These are phyloP conservation scores for Rhynchosporium agropyri DNA, from an alignment of 2,329 filamentous ascomycete species.

Conservation along the genomic window DNA sequence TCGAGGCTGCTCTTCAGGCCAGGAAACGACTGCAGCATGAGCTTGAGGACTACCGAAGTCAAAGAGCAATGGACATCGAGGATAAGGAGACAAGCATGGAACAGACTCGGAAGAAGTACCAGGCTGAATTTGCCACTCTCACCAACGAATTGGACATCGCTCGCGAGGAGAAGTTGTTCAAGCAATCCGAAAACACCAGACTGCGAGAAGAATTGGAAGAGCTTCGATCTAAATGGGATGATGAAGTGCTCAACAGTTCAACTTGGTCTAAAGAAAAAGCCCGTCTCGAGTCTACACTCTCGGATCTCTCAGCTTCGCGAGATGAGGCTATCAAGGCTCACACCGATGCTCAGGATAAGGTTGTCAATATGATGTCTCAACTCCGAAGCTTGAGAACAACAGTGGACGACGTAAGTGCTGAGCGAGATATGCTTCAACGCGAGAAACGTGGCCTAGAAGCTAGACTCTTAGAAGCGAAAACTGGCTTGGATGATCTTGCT, in stretches of 20 bases:
- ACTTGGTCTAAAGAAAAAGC: constrained; percentile 99
- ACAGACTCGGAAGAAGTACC: constrained; percentile 97
- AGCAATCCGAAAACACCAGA: constrained; percentile 81
- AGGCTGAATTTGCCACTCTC: constrained; percentile 84
- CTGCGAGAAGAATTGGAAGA: constrained; percentile 96
- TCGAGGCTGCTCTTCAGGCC: constrained; percentile 80
- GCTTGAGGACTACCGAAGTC: constrained; percentile 94
- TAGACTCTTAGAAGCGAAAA: constrained; percentile 82
- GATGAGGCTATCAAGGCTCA: constrained; percentile 93
- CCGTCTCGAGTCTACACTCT: constrained; percentile 83
- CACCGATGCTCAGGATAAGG: constrained; percentile 91
- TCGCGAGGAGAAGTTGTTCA: constrained; percentile 84
- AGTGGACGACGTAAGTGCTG: constrained; percentile 82
- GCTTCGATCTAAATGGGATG: constrained; percentile 94
- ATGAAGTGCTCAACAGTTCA: constrained; percentile 95
- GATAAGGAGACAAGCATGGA: constrained; percentile 96
- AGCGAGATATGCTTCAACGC: constrained; percentile 80
- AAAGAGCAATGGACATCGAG: constrained; percentile 93
- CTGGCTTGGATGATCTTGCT: constrained; percentile 84
- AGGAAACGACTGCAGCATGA: constrained; percentile 97
- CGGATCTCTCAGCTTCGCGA: constrained; percentile 85
- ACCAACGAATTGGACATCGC: constrained; percentile 93
- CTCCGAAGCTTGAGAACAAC: constrained; percentile 81
- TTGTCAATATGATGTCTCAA: constrained; percentile 87
- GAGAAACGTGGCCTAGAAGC: constrained; percentile 91